Percentiles rank a stretch among this genome's conserved stretches.
Evolutionary conservation across 2,329 filamentous ascomycete species (phyloP).

Genomic region (Paraphoma chrysanthemicola): DNA sequence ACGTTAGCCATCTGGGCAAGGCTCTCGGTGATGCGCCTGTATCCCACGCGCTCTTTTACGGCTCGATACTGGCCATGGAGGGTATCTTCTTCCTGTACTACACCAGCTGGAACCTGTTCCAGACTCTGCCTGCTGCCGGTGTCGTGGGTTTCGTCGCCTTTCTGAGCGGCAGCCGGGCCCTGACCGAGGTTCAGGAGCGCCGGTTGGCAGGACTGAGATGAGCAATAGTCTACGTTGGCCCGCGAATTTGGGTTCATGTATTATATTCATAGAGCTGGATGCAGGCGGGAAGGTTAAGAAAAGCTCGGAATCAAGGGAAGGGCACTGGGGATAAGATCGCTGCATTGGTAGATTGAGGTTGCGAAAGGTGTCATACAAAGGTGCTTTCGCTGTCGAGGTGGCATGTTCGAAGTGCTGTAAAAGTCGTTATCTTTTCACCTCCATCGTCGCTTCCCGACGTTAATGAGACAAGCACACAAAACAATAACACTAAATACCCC

Average conservation of each 20-base stretch:
- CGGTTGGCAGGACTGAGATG: slow-evolving; percentile 75
- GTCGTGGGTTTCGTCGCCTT: slow-evolving; percentile 75
- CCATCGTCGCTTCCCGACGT: too few species aligned
- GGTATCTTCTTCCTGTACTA: slow-evolving; percentile 96
- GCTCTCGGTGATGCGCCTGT: slow-evolving; percentile 79
- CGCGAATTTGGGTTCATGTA: background rate
- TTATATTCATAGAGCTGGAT: background rate
- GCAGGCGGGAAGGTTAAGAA: background rate
- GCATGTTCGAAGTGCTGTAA: background rate
- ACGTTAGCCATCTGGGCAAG: slow-evolving; percentile 77
- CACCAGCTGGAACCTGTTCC: slow-evolving; percentile 88
- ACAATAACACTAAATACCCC: background rate
- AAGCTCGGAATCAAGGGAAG: background rate
- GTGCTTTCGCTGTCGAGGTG: background rate
- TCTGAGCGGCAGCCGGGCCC: slow-evolving; percentile 85
- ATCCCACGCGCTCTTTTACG: slow-evolving; percentile 84
- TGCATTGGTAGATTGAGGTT: background rate
- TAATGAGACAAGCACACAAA: background rate
- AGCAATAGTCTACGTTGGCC: slow-evolving; percentile 12
- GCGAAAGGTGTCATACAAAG: background rate
- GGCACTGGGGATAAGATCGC: background rate
- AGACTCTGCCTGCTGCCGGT: slow-evolving; percentile 77
- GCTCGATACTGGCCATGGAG: slow-evolving; percentile 86
- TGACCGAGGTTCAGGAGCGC: slow-evolving; percentile 91
- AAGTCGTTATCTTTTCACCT: too few species aligned